Percentiles rank a stretch among this genome's conserved stretches.
These are phyloP conservation scores for Suillus alpinus DNA, from an alignment of 768 basidiomycete genomes.

Conservation along the genomic window DNA sequence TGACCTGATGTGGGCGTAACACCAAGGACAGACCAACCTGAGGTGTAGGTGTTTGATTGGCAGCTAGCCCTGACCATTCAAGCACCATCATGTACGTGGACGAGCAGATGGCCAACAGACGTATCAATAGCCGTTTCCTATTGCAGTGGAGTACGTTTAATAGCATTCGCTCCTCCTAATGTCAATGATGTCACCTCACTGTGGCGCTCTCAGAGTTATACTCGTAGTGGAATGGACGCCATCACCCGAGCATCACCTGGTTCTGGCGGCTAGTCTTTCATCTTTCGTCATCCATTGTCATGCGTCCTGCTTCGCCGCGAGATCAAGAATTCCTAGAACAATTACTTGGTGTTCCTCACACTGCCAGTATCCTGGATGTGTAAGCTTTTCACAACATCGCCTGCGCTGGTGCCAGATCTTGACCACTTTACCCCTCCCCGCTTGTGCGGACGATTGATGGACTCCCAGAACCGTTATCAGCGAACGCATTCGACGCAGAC, in stretches of 20 bases:
- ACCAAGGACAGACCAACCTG: neutral
- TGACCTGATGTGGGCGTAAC: neutral
- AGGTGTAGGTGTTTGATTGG: neutral
- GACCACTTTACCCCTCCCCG: too few species aligned
- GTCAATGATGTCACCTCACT: conserved; percentile 18
- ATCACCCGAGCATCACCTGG: conserved; percentile 37
- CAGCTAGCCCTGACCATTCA: neutral
- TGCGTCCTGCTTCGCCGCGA: neutral
- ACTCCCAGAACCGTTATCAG: too few species aligned
- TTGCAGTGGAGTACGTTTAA: neutral
- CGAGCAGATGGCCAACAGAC: neutral
- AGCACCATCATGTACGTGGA: neutral
- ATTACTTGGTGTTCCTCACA: neutral
- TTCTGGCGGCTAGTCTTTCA: conserved; percentile 9
- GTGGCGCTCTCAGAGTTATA: conserved; percentile 31
- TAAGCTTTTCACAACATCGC: too few species aligned
- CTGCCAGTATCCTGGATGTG: neutral
- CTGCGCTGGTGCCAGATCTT: too few species aligned
- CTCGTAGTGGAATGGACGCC: conserved; percentile 55
- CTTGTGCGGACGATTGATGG: too few species aligned
- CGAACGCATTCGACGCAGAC: too few species aligned
- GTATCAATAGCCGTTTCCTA: neutral
- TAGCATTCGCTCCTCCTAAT: conserved; percentile 12
- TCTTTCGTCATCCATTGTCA: neutral
- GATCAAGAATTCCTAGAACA: too few species aligned